Conservation (phyloP, 2,329 filamentous ascomycete genomes). For the Monosporascus sp. region DNA sequence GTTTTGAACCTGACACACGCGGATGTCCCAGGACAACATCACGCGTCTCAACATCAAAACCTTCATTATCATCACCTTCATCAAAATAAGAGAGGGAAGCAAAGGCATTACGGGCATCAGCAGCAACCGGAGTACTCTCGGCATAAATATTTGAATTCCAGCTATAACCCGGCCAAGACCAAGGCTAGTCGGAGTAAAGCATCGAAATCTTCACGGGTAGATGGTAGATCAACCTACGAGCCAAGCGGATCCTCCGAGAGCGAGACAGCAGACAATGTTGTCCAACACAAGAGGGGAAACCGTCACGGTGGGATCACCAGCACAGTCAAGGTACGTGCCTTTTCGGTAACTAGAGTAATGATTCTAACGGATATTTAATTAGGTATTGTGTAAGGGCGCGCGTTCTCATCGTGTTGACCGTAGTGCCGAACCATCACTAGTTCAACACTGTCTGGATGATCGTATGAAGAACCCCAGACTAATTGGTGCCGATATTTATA, state of each 20-base stretch:
- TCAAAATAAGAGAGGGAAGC: constrained; percentile 2
- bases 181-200: not conserved
- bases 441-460: constrained; percentile 20
- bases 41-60: constrained; percentile 7
- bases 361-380: not conserved
- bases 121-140: not conserved
- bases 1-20: constrained; percentile 43
- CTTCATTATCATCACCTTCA: constrained; percentile 19
- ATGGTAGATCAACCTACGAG: not conserved
- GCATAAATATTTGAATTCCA: constrained; percentile 19
- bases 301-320: not conserved
- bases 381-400: not conserved
- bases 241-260: too few species aligned
- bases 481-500: constrained; percentile 46
- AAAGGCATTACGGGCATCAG: not conserved
- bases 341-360: not conserved
- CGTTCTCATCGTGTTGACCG: constrained; percentile 4
- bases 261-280: not conserved
- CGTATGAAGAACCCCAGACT: constrained; percentile 42
- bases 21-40: constrained; percentile 25
- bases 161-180: constrained; percentile 21
- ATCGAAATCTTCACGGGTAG: not conserved
- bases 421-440: constrained; percentile 3
- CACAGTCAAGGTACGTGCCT: not conserved
- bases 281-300: not conserved